These are phyloP conservation scores for Capronia coronata DNA, from an alignment of 2,329 filamentous ascomycete genomes.

Conservation along the genomic window DNA sequence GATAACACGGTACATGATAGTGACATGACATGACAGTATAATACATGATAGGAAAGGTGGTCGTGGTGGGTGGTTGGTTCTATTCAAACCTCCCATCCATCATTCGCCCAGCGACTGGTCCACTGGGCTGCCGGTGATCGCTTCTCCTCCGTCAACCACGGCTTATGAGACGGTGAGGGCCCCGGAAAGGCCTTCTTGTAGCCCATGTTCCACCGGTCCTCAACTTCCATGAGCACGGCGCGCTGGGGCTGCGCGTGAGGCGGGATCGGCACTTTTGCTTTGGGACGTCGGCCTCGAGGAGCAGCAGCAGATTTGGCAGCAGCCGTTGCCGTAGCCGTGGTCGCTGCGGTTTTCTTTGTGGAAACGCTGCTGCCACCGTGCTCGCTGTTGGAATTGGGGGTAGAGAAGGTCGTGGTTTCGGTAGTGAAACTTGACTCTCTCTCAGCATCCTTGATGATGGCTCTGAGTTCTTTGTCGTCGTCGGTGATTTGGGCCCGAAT, in stretches of 20 bases:
- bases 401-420: neutral
- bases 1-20: too few species aligned
- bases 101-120: slow-evolving; percentile 18
- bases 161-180: slow-evolving; percentile 4
- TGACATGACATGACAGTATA: too few species aligned
- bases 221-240: slow-evolving; percentile 42
- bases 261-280: slow-evolving; percentile 31
- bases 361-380: slow-evolving; percentile 2
- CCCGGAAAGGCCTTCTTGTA: slow-evolving; percentile 23
- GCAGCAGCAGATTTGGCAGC: slow-evolving; percentile 12
- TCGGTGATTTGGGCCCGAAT: slow-evolving; percentile 77
- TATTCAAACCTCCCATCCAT: slow-evolving; percentile 31
- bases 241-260: slow-evolving; percentile 38
- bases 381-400: too few species aligned
- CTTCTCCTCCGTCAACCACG: slow-evolving; percentile 21
- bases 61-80: too few species aligned
- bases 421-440: slow-evolving; percentile 31
- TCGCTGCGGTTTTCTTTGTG: too few species aligned
- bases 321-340: neutral
- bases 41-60: too few species aligned
- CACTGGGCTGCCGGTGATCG: neutral
- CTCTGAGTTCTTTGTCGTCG: slow-evolving; percentile 64
- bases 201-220: slow-evolving; percentile 26
- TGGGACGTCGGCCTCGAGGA: slow-evolving; percentile 26
- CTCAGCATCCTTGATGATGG: slow-evolving; percentile 60